A percentile compares a stretch with the other conserved stretches of the same genome.
Evolutionary conservation across 768 basidiomycete species (phyloP).

Genomic region (Hericium alpestre): DNA sequence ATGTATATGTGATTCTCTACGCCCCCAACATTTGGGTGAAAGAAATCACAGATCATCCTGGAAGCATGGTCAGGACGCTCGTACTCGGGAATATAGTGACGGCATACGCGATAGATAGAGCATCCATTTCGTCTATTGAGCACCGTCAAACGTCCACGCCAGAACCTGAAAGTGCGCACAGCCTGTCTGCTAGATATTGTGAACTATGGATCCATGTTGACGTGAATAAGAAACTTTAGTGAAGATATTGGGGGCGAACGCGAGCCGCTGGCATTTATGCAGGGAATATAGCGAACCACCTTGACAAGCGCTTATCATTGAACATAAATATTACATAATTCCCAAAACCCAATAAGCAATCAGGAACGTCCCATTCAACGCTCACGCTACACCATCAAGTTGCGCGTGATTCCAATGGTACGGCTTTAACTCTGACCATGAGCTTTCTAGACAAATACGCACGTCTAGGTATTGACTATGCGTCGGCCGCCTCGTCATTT

Average conservation of each 20-base stretch:
- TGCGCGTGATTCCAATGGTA: neutral
- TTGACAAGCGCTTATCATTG: neutral
- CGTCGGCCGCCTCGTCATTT: constrained; percentile 49
- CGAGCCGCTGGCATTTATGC: too few relatives aligned
- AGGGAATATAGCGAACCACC: too few relatives aligned
- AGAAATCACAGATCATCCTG: constrained; percentile 97
- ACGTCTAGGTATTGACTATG: constrained; percentile 56
- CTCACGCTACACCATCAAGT: too few relatives aligned
- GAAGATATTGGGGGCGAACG: too few relatives aligned
- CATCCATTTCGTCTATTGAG: neutral
- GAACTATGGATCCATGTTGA: too few relatives aligned
- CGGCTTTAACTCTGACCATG: neutral
- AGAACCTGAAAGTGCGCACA: too few relatives aligned
- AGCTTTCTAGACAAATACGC: constrained; percentile 29
- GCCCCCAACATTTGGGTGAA: constrained; percentile 87
- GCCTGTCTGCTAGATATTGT: too few relatives aligned
- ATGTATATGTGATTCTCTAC: constrained; percentile 96
- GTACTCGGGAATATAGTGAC: too few relatives aligned
- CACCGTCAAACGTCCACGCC: too few relatives aligned
- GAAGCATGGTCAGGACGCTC: neutral
- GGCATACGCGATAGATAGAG: constrained; percentile 1
- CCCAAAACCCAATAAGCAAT: too few relatives aligned
- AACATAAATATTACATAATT: neutral
- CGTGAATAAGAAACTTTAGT: too few relatives aligned
- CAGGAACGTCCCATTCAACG: too few relatives aligned